A percentile compares a stretch with the other conserved stretches of the same genome.
These are phyloP conservation scores for Tillandsia fasciculata DNA, from an alignment of 176 grass and related monocot species.

Conservation along the genomic window DNA sequence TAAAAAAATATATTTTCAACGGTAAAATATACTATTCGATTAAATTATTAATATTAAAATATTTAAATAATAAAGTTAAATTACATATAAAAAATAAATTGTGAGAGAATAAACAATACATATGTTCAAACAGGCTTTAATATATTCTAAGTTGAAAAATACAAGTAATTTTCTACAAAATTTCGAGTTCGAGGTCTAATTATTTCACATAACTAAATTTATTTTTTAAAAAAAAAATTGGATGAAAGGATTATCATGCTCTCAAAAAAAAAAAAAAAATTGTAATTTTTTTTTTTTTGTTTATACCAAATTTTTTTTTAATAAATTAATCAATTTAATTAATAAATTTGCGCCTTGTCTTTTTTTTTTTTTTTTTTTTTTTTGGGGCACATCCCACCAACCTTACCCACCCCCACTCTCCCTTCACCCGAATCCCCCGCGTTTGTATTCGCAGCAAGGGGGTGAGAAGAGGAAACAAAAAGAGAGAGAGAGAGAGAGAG, in stretches of 20 bases:
- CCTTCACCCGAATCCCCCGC: background rate
- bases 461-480: background rate
- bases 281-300: too few relatives aligned
- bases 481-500: too few relatives aligned
- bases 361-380: background rate
- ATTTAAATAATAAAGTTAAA: background rate
- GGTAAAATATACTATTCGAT: background rate
- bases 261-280: too few relatives aligned
- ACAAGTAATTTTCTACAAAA: background rate
- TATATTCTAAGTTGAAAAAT: background rate
- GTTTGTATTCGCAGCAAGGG: background rate
- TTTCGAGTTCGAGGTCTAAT: too few relatives aligned
- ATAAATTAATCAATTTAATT: background rate
- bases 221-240: too few relatives aligned
- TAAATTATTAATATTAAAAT: background rate
- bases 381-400: slow-evolving; percentile 1
- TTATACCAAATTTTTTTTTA: background rate
- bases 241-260: too few relatives aligned
- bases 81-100: background rate
- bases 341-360: background rate
- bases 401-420: background rate
- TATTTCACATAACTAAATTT: too few relatives aligned
- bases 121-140: background rate
- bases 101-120: background rate
- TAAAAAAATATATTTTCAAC: background rate